Base-by-base conservation (phyloP, 176 grass and related monocot species). In the Avena sativa region DNA sequence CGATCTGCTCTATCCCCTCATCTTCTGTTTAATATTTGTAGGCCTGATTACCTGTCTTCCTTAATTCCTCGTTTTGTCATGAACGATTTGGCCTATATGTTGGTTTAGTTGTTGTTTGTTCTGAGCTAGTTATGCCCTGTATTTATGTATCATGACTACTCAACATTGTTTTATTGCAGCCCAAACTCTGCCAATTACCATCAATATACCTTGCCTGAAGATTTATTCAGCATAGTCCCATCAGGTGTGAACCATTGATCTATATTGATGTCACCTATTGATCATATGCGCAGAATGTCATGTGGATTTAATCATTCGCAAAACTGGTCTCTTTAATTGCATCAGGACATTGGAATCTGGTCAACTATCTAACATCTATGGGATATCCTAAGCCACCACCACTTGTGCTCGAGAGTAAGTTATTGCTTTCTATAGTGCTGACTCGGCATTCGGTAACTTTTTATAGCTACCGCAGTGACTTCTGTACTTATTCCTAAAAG, bases 381-480 rank as follows among this genome's bases (percentile, higher is more conserved):
- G 78, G 46, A 32, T 81, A 87, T 74, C 85, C 85, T 47, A 26
- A 74, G 26, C 85, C 85, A 51, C 85, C 85, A 28, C 85, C 85
- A 10, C 85, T 87, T 64, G 56, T 81, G 55, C 78, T 87, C 1
- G 78, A 81, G 51, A 2, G 67, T 87, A 74, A 51, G 78, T 49
- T 9, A 12, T 53, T 87, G 56, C 26, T 74, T 43, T 74, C 38
- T 15, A 28, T 81, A 81, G 61, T 74, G 43, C 20, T 13, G 44
- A 53, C 26, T 43, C 19, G 64, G 14, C 46, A 8, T 86, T 43
- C 19, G 26, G 20, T 47, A 63, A 57, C 23, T 81, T 16, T 71
- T 81, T 87, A 8, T 80, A 74, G 4, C 58, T 81, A 13, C 58
- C 58, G 2, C 58, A 21, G 32, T 20, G 32, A 69, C 44, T 87